phyloP scores from a whole-genome alignment of 305 asterid species.

The Fraxinus ornus region DNA sequence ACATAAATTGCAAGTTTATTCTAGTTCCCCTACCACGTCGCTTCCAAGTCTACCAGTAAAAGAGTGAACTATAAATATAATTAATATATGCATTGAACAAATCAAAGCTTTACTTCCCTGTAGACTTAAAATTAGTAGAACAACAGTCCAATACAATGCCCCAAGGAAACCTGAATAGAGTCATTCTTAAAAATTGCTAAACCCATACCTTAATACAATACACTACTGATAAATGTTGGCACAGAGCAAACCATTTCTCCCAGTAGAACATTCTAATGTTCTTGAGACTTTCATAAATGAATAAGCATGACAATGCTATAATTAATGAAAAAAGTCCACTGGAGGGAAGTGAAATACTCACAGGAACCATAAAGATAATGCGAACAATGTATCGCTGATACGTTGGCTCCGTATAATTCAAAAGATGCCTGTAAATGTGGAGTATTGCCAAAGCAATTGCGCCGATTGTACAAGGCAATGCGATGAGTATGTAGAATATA shows the following conservation, averaged over 20 bases:
- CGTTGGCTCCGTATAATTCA: conserved; percentile 97
- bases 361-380: conserved; percentile 99
- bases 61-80: neutral
- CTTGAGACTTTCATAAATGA: neutral
- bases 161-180: neutral
- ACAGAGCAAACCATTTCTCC: neutral
- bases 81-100: neutral
- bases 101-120: neutral
- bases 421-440: conserved; percentile 86
- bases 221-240: neutral
- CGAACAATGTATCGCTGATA: conserved; percentile 96
- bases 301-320: neutral
- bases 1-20: neutral
- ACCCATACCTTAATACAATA: neutral
- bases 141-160: neutral
- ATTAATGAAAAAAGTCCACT: neutral
- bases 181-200: neutral
- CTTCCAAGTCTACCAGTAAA: neutral
- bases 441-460: conserved; percentile 72
- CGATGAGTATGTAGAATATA: conserved; percentile 66
- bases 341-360: conserved; percentile 41
- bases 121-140: neutral
- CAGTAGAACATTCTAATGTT: neutral
- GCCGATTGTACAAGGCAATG: conserved; percentile 85
- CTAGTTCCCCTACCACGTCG: neutral